phyloP scores from a whole-genome alignment of 2,329 filamentous ascomycete species.

The Aspergillus aculeatus region DNA sequence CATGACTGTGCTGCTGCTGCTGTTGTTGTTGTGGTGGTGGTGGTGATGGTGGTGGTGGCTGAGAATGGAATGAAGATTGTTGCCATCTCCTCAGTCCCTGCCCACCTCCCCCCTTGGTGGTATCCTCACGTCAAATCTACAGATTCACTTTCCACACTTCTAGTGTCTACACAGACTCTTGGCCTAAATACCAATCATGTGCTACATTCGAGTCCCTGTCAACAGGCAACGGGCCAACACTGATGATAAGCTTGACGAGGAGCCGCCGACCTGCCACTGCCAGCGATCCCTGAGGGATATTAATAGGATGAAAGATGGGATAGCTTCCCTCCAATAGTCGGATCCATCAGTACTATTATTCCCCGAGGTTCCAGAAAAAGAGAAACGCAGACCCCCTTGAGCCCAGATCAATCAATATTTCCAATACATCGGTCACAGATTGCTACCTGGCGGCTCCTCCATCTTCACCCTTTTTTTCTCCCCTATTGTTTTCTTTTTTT shows the following conservation, averaged over 20 bases:
- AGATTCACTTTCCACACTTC: too few species aligned
- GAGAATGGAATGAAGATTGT: not conserved
- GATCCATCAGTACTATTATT: constrained; percentile 4
- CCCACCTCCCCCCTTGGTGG: too few species aligned
- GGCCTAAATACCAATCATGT: not conserved
- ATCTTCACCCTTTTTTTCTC: not conserved
- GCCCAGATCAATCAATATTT: constrained; percentile 2
- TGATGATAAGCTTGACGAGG: too few species aligned
- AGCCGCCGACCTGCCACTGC: too few species aligned
- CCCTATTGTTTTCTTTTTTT: not conserved
- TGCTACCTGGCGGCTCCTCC: not conserved
- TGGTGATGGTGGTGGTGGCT: not conserved
- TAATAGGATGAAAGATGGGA: constrained; percentile 1
- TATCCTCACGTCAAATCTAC: too few species aligned
- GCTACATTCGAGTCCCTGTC: not conserved
- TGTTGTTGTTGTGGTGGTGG: not conserved
- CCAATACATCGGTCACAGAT: not conserved
- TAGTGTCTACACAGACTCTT: not conserved
- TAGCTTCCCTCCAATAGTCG: constrained; percentile 1
- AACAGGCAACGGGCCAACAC: too few species aligned
- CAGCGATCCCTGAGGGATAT: not conserved
- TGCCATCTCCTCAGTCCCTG: too few species aligned
- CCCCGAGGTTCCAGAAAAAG: constrained; percentile 6
- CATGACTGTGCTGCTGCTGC: not conserved
- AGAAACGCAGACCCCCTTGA: not conserved